Evolutionary conservation across 2,329 filamentous ascomycete species (phyloP).

Genomic region (Tolypocladium nubicola): DNA sequence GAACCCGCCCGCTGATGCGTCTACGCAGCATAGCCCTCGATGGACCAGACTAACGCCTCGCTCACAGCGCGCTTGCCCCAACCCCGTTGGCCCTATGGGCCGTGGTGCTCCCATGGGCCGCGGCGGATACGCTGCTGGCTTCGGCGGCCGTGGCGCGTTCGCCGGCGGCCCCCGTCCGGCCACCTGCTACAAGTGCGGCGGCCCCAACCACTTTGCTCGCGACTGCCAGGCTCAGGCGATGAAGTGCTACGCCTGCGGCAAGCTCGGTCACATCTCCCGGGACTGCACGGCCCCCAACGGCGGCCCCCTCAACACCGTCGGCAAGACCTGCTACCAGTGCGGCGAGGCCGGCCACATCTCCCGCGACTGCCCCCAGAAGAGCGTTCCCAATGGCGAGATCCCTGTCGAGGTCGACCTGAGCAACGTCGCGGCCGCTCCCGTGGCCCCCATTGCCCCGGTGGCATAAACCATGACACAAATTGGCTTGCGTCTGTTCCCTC

Average conservation of each 20-base stretch:
- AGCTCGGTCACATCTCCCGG: conserved; percentile 83
- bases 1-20: too few relatives aligned
- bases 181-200: conserved; percentile 66
- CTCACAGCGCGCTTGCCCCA: conserved; percentile 67
- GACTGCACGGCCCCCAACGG: conserved; percentile 97
- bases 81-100: conserved; percentile 53
- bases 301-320: conserved; percentile 86
- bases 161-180: conserved; percentile 57
- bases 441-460: conserved; percentile 33
- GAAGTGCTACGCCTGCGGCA: conserved; percentile 97
- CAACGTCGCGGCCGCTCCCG: conserved; percentile 30
- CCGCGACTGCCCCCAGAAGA: conserved; percentile 79
- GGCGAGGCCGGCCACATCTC: conserved; percentile 94
- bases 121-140: conserved; percentile 54
- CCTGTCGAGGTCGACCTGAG: conserved; percentile 31
- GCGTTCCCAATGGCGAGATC: conserved; percentile 35
- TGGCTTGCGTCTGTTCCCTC: conserved; percentile 4
- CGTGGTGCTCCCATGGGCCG: conserved; percentile 59
- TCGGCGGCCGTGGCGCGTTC: conserved; percentile 64
- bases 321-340: conserved; percentile 98
- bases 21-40: background rate
- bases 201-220: conserved; percentile 95
- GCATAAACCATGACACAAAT: conserved; percentile 15
- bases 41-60: background rate
- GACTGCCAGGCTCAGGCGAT: conserved; percentile 97